Evolutionary conservation across 179 eudicot species (phyloP).

Genomic region (Silene coronaria): DNA sequence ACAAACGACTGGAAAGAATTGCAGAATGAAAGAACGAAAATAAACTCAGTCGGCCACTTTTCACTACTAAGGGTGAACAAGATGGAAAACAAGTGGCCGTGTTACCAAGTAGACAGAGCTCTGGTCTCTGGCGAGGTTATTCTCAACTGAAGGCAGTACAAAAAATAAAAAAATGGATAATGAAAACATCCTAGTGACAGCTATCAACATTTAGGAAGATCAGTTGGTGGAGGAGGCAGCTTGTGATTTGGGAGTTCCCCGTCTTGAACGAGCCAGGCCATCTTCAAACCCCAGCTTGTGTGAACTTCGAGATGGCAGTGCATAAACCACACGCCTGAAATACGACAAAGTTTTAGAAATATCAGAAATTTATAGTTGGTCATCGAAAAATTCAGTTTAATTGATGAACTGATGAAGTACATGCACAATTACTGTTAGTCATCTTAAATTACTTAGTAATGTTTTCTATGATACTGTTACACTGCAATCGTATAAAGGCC

Average conservation of each 20-base stretch:
- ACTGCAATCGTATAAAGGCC: background rate
- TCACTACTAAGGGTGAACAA: background rate
- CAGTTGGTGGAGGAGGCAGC: constrained; percentile 32
- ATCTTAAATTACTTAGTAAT: background rate
- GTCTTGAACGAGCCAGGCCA: constrained; percentile 28
- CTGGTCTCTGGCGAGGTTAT: background rate
- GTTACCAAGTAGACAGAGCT: background rate
- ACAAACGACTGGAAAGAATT: background rate
- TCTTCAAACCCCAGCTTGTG: constrained; percentile 35
- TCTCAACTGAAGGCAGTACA: constrained; percentile 7
- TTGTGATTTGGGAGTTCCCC: constrained; percentile 29
- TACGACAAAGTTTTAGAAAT: background rate
- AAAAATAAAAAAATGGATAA: background rate
- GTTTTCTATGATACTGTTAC: background rate
- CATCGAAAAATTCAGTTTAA: too few species aligned
- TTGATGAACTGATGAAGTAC: too few species aligned
- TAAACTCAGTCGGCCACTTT: constrained; percentile 5
- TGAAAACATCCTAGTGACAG: background rate
- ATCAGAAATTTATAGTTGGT: background rate
- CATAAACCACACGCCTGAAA: constrained; percentile 37
- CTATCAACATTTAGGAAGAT: constrained; percentile 30
- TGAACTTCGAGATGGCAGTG: constrained; percentile 37
- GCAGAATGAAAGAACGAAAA: background rate
- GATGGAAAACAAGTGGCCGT: constrained; percentile 8
- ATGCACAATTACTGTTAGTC: background rate